Evolutionary conservation across 768 basidiomycete species (phyloP).

Genomic region (Collybia mongolica): DNA sequence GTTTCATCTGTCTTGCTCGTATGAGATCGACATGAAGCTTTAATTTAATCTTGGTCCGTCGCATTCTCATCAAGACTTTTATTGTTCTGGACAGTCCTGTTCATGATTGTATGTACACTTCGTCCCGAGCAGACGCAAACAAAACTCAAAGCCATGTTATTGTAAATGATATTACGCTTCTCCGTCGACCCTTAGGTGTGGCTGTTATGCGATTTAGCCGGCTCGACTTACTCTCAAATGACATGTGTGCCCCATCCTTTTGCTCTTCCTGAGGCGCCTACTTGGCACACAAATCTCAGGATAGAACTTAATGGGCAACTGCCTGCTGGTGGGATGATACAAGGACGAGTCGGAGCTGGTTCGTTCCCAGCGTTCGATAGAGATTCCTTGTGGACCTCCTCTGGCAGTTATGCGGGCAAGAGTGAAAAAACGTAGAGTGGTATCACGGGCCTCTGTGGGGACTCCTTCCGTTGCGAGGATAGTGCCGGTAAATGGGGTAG

Average conservation of each 20-base stretch:
- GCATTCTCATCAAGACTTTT: too few relatives aligned
- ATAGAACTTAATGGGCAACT: slow-evolving; percentile 13
- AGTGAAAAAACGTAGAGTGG: slow-evolving; percentile 48
- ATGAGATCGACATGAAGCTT: too few relatives aligned
- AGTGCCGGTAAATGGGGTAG: slow-evolving; percentile 76
- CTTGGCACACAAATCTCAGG: slow-evolving; percentile 16
- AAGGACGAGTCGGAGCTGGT: slow-evolving; percentile 15
- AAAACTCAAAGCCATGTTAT: too few relatives aligned
- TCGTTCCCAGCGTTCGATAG: slow-evolving; percentile 12
- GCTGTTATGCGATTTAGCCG: too few relatives aligned
- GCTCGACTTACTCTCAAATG: background rate
- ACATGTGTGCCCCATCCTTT: background rate
- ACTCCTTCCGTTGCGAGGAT: slow-evolving; percentile 77
- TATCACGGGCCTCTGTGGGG: slow-evolving; percentile 71
- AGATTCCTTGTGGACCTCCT: slow-evolving; percentile 12
- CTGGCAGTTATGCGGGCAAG: slow-evolving; percentile 19
- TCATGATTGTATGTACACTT: too few relatives aligned
- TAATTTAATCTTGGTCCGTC: too few relatives aligned
- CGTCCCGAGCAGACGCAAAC: too few relatives aligned
- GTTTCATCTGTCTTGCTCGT: too few relatives aligned
- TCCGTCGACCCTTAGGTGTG: too few relatives aligned
- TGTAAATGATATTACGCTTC: too few relatives aligned
- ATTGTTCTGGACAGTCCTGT: too few relatives aligned
- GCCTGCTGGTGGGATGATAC: slow-evolving; percentile 13
- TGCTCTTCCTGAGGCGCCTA: slow-evolving; percentile 13